Conservation (phyloP, 225 moss, liverwort and hornwort genomes). For the Sphagnum tenellum region DNA sequence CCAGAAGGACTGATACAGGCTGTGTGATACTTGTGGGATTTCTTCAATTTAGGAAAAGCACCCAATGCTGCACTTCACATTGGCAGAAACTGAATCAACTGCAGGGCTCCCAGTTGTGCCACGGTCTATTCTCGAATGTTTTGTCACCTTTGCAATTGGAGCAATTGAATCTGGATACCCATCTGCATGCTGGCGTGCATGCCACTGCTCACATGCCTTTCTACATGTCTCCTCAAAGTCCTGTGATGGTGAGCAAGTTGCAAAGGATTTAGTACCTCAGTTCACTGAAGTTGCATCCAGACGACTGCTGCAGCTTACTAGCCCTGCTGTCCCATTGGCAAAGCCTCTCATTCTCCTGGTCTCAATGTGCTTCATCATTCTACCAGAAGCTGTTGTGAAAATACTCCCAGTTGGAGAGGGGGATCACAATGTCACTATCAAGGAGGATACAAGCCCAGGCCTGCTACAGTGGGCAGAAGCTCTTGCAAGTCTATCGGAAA, state of each 20-base stretch:
- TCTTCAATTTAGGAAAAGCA: constrained; percentile 48
- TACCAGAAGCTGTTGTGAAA: constrained; percentile 64
- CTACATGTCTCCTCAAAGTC: constrained; percentile 75
- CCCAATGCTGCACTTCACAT: constrained; percentile 59
- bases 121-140: constrained; percentile 65
- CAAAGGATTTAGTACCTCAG: constrained; percentile 43
- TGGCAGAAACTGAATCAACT: constrained; percentile 34
- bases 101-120: constrained; percentile 30
- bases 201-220: constrained; percentile 77
- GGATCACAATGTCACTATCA: constrained; percentile 19
- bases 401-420: constrained; percentile 54
- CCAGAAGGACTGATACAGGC: no score
- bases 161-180: constrained; percentile 87
- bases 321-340: constrained; percentile 65
- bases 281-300: constrained; percentile 57
- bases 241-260: constrained; percentile 77
- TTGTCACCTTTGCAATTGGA: constrained; percentile 61
- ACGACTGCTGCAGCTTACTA: constrained; percentile 65
- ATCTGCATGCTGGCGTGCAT: constrained; percentile 89
- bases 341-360: constrained; percentile 86
- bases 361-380: constrained; percentile 70
- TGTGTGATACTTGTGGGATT: no score
- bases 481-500: constrained; percentile 73
- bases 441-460: constrained; percentile 39
- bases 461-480: constrained; percentile 75